These are phyloP conservation scores for Dipodascus geniculatus DNA, from an alignment of 805 yeast species.

Conservation along the genomic window DNA sequence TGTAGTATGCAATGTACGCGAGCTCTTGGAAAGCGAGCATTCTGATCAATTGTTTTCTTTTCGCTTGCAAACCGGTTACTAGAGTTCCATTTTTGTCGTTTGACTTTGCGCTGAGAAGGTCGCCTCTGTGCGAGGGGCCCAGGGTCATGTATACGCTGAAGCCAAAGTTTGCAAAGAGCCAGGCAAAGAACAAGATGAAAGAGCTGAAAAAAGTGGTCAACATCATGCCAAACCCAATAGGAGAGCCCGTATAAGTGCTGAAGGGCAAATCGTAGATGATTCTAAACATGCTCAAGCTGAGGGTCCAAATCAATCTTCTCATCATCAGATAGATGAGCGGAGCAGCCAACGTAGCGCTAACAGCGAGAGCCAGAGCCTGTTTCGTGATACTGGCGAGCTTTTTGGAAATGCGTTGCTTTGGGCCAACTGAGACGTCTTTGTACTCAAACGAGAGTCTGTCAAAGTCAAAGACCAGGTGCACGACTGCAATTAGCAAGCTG, in stretches of 20 bases:
- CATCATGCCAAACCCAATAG: constrained; percentile 9
- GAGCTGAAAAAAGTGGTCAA: constrained; percentile 9
- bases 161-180: constrained; percentile 20
- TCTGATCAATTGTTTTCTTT: constrained; percentile 18
- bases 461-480: background rate
- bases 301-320: background rate
- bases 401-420: background rate
- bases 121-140: constrained; percentile 26
- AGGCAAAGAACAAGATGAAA: constrained; percentile 13
- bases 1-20: constrained; percentile 19
- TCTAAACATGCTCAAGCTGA: background rate
- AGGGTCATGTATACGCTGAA: constrained; percentile 24
- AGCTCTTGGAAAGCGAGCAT: constrained; percentile 30
- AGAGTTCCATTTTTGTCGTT: constrained; percentile 27
- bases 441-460: background rate
- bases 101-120: constrained; percentile 19
- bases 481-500: background rate
- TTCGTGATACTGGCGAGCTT: background rate
- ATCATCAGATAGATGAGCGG: background rate
- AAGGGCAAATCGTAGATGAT: background rate
- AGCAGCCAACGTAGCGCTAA: background rate
- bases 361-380: background rate
- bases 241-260: background rate
- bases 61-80: constrained; percentile 25
- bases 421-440: background rate